A percentile compares a stretch with the other conserved stretches of the same genome.
Evolutionary conservation across 495 filamentous ascomycete genomes (phyloP).

Genomic region (Xylaria cubensis): DNA sequence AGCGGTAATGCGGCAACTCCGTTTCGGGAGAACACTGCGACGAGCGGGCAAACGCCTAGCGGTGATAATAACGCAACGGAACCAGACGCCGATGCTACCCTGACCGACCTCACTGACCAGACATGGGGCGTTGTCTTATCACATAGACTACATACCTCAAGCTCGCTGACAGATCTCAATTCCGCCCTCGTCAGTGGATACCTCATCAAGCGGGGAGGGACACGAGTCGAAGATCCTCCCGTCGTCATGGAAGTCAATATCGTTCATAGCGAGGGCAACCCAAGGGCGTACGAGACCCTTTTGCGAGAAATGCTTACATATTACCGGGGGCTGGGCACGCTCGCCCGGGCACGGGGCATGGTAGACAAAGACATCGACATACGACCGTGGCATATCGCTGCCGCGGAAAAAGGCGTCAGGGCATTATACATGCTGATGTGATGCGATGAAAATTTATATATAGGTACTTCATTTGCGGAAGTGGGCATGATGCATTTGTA

Average conservation of each 20-base stretch:
- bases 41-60: constrained; percentile 64
- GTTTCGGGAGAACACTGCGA: constrained; percentile 51
- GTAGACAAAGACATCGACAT: constrained; percentile 66
- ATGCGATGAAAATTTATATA: constrained; percentile 18
- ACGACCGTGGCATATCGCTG: constrained; percentile 85
- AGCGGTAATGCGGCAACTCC: constrained; percentile 57
- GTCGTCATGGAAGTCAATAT: constrained; percentile 71
- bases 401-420: constrained; percentile 70
- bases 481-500: constrained; percentile 11
- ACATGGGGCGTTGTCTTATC: constrained; percentile 78
- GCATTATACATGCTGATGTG: constrained; percentile 64
- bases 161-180: constrained; percentile 66
- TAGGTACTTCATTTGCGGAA: background rate
- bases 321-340: constrained; percentile 75
- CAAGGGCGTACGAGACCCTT: constrained; percentile 63
- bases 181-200: constrained; percentile 75
- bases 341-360: constrained; percentile 74
- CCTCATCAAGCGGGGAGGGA: constrained; percentile 75
- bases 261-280: constrained; percentile 60
- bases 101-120: constrained; percentile 80
- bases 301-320: constrained; percentile 75
- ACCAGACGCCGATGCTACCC: constrained; percentile 72
- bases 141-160: constrained; percentile 73
- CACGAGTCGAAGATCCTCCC: constrained; percentile 65
- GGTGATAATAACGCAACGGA: constrained; percentile 57